Percentiles rank a stretch among this genome's conserved stretches.
Conservation (phyloP, 2,329 filamentous ascomycete genomes). For the Trichoderma oligosporum region DNA sequence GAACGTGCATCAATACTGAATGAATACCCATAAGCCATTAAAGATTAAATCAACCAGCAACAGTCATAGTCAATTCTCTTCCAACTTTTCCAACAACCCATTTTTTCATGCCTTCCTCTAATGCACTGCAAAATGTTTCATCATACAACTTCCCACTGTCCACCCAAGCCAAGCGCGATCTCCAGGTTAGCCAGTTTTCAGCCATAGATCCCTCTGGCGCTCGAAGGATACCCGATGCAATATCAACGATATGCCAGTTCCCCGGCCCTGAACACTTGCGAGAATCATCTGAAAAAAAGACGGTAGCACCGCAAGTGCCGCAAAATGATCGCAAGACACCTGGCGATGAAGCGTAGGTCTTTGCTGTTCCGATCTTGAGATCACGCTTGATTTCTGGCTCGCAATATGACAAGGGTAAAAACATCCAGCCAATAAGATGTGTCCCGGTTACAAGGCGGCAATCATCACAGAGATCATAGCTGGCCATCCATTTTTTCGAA, state of each 20-base stretch:
- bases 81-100: constrained; percentile 39
- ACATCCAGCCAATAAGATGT: constrained; percentile 42
- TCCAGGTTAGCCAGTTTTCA: constrained; percentile 46
- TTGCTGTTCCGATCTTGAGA: constrained; percentile 42
- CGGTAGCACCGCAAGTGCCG: constrained; percentile 43
- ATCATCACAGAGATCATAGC: constrained; percentile 42
- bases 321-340: constrained; percentile 44
- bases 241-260: constrained; percentile 37
- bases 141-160: constrained; percentile 39
- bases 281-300: constrained; percentile 34
- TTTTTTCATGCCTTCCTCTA: constrained; percentile 37
- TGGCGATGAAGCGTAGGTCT: constrained; percentile 39
- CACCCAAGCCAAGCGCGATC: constrained; percentile 34
- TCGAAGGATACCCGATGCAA: constrained; percentile 43
- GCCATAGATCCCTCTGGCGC: constrained; percentile 43
- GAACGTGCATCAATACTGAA: no score
- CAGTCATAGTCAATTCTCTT: constrained; percentile 20
- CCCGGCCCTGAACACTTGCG: constrained; percentile 30
- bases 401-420: constrained; percentile 37
- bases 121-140: constrained; percentile 31
- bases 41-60: constrained; percentile 6
- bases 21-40: no score
- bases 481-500: constrained; percentile 41
- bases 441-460: constrained; percentile 42
- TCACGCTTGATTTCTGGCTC: constrained; percentile 37